Base-by-base conservation (phyloP, 257 asterid species). In the Capsicum baccatum region DNA sequence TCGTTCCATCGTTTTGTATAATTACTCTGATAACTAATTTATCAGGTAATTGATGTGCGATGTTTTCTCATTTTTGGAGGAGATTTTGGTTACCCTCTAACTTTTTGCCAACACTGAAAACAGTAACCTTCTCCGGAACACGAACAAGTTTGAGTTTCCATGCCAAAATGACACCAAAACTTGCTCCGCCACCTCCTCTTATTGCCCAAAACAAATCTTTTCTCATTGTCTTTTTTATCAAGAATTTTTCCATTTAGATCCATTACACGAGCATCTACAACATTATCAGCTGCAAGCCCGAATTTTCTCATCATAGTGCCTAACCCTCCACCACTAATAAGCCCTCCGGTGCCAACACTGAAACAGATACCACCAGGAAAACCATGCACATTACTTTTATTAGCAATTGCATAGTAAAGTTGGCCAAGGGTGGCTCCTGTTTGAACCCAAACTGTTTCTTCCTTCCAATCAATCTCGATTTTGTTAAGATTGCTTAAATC, bases 171-270 rank as follows among this genome's bases (percentile, higher is more conserved):
- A 74, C 60, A 48, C 60, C 80, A 74, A 74, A 74, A 74, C 80
- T 74, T 19, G 80, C 80, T 74, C 80, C 59, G 48, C 80, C 80
- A n/a, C 80, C 80, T 73, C 80, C 80, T 74, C 80, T 74, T 48
- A 74, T 50, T 74, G 60, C 80, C 80, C 80, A 74, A 74, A 48
- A 74, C 12, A 74, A 12, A 12, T 74, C 80, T 13, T 74, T 10
- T 19, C 48, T 50, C 80, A 74, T 74, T 6, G 11, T 74, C 2
- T 74, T 50, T 50, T 0, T 16, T 19, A 3, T 19, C 5, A 21
- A 74, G 80, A 26, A 50, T 74, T 19, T 74, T 74, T 19, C 80
- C 80, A 74, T 50, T 74, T 1, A 19, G 19, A 74, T 74, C 44
- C 39, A 74, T 74, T 50, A 74, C 60, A 6, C 42, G 80, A 50